Conservation (phyloP, 345 rosid species). For the Eucalyptus curtisii region DNA sequence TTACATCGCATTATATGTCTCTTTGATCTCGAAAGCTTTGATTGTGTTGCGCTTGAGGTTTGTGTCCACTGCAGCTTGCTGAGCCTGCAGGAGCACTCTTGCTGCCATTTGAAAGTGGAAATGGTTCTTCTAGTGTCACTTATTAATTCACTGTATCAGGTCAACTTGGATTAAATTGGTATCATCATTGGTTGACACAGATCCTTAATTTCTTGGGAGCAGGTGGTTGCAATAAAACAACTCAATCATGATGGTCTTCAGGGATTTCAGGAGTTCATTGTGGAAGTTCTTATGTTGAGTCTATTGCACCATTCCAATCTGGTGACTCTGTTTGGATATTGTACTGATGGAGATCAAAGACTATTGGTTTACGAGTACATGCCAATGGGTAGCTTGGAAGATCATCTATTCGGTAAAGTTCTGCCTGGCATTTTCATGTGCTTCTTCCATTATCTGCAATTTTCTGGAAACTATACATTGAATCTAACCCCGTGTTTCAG, state of each 20-base stretch:
- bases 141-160: background rate
- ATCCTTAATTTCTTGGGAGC: constrained; percentile 7
- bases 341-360: constrained; percentile 93
- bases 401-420: constrained; percentile 78
- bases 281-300: constrained; percentile 96
- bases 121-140: background rate
- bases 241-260: constrained; percentile 86
- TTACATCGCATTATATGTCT: background rate
- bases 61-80: background rate
- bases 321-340: constrained; percentile 83
- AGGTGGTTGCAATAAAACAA: constrained; percentile 92
- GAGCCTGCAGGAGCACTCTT: background rate
- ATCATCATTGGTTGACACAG: background rate
- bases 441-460: background rate
- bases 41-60: background rate
- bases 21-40: background rate
- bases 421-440: background rate
- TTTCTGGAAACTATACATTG: background rate
- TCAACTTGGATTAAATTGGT: background rate
- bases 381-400: constrained; percentile 93
- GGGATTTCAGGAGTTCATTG: constrained; percentile 85
- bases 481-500: background rate
- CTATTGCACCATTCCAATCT: constrained; percentile 79
- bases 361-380: constrained; percentile 91
- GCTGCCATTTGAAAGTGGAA: background rate